Percentiles rank a stretch among this genome's conserved stretches.
phyloP scores from a whole-genome alignment of 2,329 filamentous ascomycete genomes.

The Dryadomyces sulphureus region DNA sequence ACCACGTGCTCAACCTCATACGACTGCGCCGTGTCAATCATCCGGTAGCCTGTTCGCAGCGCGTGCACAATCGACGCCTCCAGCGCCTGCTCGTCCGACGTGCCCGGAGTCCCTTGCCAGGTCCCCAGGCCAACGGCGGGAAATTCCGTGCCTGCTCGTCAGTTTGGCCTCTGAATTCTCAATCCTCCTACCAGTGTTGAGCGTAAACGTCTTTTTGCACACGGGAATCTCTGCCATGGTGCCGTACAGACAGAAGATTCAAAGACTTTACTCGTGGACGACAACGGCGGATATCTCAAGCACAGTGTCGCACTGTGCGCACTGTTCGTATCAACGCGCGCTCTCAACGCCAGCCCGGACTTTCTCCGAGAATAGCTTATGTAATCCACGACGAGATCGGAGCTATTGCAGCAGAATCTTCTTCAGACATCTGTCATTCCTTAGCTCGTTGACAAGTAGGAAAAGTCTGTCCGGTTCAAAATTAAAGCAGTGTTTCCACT shows the following conservation, averaged over 20 bases:
- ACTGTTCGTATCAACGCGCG: no score
- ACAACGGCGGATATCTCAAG: no score
- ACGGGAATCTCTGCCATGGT: background rate
- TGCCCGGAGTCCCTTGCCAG: constrained; percentile 2
- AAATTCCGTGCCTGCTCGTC: background rate
- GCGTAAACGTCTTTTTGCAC: background rate
- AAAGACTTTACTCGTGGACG: no score
- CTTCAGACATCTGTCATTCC: no score
- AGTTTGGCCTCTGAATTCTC: background rate
- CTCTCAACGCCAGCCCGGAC: no score
- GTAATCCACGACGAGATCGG: no score
- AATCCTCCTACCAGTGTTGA: background rate
- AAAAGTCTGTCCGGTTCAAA: no score
- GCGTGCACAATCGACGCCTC: constrained; percentile 1
- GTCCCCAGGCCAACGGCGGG: constrained; percentile 4
- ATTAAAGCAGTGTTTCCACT: no score
- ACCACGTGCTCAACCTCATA: constrained; percentile 54
- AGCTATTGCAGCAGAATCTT: no score
- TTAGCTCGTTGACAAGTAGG: no score
- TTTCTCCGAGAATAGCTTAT: no score
- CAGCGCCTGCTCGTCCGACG: background rate
- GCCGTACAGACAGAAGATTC: background rate
- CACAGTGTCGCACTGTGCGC: no score
- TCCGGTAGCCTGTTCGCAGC: constrained; percentile 26
- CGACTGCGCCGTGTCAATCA: constrained; percentile 37